A percentile compares a stretch with the other conserved stretches of the same genome.
phyloP scores from a whole-genome alignment of 768 basidiomycete species.

The Cystofilobasidium bisporidii region DNA sequence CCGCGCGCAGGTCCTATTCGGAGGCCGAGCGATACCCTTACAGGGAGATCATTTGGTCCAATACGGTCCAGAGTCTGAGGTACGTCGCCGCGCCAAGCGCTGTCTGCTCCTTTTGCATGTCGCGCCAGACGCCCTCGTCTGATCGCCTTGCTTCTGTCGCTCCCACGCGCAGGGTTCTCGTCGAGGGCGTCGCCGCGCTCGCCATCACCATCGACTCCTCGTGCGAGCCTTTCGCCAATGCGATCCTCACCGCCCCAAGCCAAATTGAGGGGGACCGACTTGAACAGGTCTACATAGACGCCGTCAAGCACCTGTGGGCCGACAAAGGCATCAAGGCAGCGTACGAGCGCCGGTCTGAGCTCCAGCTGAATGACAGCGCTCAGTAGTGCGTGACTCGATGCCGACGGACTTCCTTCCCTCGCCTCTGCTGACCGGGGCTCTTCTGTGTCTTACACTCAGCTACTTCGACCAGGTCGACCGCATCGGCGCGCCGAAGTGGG shows the following conservation, averaged over 20 bases:
- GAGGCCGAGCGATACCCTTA: not conserved
- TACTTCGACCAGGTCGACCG: slow-evolving; percentile 1
- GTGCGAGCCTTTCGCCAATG: not conserved
- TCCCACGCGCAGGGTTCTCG: not conserved
- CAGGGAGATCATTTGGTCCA: slow-evolving; percentile 58
- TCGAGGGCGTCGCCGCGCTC: not conserved
- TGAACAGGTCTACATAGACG: slow-evolving; percentile 4
- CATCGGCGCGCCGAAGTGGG: not conserved
- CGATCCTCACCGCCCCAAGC: slow-evolving; percentile 12
- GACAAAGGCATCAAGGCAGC: slow-evolving; percentile 9
- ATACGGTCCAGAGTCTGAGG: slow-evolving; percentile 73
- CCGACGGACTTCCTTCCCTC: no score
- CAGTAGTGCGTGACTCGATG: no score
- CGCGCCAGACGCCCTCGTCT: no score
- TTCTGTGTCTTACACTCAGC: no score
- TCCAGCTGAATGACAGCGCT: slow-evolving; percentile 77
- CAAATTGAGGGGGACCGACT: slow-evolving; percentile 48
- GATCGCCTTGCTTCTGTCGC: not conserved
- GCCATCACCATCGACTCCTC: not conserved
- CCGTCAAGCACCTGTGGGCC: slow-evolving; percentile 8
- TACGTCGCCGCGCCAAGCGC: slow-evolving; percentile 42
- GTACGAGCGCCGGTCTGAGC: slow-evolving; percentile 55
- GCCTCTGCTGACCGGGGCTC: no score
- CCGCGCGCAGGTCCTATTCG: not conserved
- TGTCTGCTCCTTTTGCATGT: not conserved